Base-by-base conservation (phyloP, 768 basidiomycete species). In the Chalciporus sphaerocephalus region DNA sequence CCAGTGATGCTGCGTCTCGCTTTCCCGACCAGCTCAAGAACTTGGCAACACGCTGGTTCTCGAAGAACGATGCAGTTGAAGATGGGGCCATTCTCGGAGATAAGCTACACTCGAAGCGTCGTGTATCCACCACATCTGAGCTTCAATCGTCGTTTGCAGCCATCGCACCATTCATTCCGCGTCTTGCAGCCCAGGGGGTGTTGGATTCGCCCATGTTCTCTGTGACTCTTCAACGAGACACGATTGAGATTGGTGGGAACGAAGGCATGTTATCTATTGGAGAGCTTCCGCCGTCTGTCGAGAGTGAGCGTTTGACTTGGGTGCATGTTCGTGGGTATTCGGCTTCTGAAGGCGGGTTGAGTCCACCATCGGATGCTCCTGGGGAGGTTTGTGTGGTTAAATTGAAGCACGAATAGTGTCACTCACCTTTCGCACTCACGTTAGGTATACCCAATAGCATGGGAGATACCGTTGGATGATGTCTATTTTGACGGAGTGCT, bases 391-490 rank as follows among this genome's bases (percentile, higher is more conserved):
- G 74, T 64, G 20, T 18, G 17, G 9, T 23, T 28, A 25, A 12
- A 32, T 6, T 16, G 18, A 25, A 4, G 20, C 30, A 38, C n/a
- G 38, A 10, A 24, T 17, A n/a, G n/a, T 32, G 15, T 6, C 25
- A 20, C 43, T 57, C n/a, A 55, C 39, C 30, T 6, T 3, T 11
- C 22, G 8, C 46, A 1, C 24, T 23, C 9, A 41, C 40, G 40
- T 15, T 52, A 81, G 81, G 61, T 65, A 11, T 83, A 83, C 59
- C 79, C 81, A 1, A 68, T 83, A 21, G 72, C 80, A 10, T 89
- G 87, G 87, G 87, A 90, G 60, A 68, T 87, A 6, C 70, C 75
- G 21, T 47, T 90, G 6, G 86, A 87, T 42, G 80, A 80, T 45
- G 82, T 89, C 5, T 89, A 72, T 58, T 72, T 91, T 25, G 83